phyloP scores from a whole-genome alignment of 148 eudicot genomes.

The Vaccinium vitisidaea region DNA sequence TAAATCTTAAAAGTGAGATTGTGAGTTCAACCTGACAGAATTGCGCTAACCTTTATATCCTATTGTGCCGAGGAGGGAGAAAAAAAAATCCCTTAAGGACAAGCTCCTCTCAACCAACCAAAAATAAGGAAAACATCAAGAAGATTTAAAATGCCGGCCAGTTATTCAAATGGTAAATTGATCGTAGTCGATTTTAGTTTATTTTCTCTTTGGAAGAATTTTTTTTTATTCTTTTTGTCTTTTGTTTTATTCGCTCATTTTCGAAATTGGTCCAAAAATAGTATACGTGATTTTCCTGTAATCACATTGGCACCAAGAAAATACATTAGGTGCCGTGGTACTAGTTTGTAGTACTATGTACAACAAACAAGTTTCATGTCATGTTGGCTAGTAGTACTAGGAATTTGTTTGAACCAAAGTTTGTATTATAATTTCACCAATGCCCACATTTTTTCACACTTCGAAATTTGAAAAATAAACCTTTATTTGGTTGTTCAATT shows the following conservation, averaged over 20 bases:
- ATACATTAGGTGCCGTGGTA: not conserved
- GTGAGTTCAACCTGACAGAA: not conserved
- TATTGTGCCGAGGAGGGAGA: no score
- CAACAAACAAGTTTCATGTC: no score
- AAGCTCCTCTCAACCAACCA: not conserved
- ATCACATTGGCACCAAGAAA: not conserved
- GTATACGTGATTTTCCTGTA: no score
- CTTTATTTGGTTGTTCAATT: no score
- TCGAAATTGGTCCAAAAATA: no score
- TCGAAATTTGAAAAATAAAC: not conserved
- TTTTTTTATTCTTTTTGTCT: not conserved
- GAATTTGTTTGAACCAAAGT: not conserved
- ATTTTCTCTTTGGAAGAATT: no score
- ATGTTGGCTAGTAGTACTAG: no score
- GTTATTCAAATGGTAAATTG: not conserved
- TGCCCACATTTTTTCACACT: not conserved
- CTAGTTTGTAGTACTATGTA: no score
- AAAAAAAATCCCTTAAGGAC: no score
- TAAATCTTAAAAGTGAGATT: not conserved
- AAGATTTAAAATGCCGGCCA: not conserved
- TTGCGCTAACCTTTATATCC: not conserved
- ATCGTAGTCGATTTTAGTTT: not conserved
- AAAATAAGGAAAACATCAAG: not conserved
- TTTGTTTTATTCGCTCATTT: not conserved
- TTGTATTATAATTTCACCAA: no score